Evolutionary conservation across 2,329 filamentous ascomycete species (phyloP), one percentile per base, ranked within the genome.

Genomic region (Trichoderma koningiopsis): DNA sequence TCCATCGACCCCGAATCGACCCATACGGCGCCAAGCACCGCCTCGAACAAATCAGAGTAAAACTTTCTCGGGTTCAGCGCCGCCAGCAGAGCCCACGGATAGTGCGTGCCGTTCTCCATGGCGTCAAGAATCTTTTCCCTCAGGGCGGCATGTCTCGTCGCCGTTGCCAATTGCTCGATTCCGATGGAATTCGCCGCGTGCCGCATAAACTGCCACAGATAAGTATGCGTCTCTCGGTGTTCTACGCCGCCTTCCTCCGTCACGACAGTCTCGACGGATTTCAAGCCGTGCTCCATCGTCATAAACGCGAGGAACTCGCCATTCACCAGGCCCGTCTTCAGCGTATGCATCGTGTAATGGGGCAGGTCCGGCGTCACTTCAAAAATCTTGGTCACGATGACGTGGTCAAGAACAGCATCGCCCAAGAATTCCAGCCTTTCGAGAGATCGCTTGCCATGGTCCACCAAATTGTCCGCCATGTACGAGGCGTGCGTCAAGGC

Each of bases 371-470:
- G 80, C 2, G 76, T 72, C 14, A 78, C 72, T 2, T 76, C 75
- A 77, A 87, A 91, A 6, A 95, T 80, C n/a, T 81, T 83, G 0
- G 81, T 82, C 8, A 92, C 88, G 60, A 97, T 82, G 68, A 97
- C 82, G 73, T 89, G 86, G 78, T 98, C 95, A 0, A 98, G 87
- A 2, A 97, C 83, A 0, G 93, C 88, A 74, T 98, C 95, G 0
- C 95, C 95, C 0, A 97, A 82, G 74, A 96, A 97, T 76, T 97
- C 95, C 0, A 97, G 85, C 0, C 94, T 87, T 73, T 97, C 92
- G 14, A 88, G 85, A 0, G 81, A 80, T 57, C 75, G 73, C 16
- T 72, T 71, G 1, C 71, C 69, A 27, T 80, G 83, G 2, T 83
- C 82, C 4, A 85, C 81, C 19, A 81, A 79, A 35, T 82, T 83